These are phyloP conservation scores for Raffaelea deltoideospora DNA, from an alignment of 2,329 filamentous ascomycete genomes.

Conservation along the genomic window DNA sequence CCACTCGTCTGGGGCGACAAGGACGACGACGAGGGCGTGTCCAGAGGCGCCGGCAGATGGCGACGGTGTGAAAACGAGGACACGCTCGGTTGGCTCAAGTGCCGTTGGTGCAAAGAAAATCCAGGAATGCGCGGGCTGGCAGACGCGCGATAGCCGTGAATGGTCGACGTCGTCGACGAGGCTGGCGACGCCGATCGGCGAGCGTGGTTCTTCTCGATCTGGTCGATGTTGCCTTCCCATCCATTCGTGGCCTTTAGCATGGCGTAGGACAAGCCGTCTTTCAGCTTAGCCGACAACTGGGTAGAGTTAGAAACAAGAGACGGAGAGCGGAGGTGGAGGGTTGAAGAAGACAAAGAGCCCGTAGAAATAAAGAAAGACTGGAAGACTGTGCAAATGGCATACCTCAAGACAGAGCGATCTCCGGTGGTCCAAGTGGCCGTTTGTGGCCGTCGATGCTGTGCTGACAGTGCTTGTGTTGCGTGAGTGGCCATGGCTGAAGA, in stretches of 20 bases:
- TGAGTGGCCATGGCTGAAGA: constrained; percentile 40
- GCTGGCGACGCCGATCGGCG: constrained; percentile 54
- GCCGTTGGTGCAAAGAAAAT: constrained; percentile 20
- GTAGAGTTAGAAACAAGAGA: constrained; percentile 1
- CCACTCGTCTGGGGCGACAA: constrained; percentile 4
- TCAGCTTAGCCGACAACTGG: constrained; percentile 64
- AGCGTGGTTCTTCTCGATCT: too few species aligned
- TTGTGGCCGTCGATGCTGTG: constrained; percentile 40
- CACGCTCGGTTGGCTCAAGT: constrained; percentile 6
- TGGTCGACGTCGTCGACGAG: constrained; percentile 44
- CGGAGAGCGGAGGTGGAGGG: background rate
- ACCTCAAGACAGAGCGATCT: too few species aligned
- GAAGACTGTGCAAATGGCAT: too few species aligned
- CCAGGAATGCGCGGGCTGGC: constrained; percentile 35
- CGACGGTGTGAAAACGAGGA: constrained; percentile 1
- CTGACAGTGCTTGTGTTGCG: constrained; percentile 58
- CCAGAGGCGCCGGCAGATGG: too few species aligned
- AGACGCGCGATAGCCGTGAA: constrained; percentile 35
- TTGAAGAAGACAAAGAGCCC: background rate
- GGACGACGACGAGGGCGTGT: too few species aligned
- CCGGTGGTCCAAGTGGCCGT: too few species aligned
- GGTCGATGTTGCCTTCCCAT: constrained; percentile 67
- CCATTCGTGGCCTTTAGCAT: constrained; percentile 88
- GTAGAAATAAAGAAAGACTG: constrained; percentile 2
- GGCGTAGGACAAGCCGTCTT: constrained; percentile 76